Evolutionary conservation across 2,329 filamentous ascomycete species (phyloP).

Genomic region (Hypoxylon sp.): DNA sequence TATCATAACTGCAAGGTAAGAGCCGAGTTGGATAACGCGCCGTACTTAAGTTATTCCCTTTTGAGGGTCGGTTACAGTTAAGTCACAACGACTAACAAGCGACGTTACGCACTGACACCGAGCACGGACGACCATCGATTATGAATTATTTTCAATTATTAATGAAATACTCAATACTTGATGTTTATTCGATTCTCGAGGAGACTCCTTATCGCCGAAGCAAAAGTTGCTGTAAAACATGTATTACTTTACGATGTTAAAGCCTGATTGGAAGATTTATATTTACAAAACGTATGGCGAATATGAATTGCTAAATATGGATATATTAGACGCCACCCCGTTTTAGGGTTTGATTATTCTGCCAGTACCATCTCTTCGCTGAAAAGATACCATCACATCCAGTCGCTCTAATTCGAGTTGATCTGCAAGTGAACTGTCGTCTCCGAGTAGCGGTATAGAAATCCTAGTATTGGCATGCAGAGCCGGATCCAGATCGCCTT

Average conservation of each 20-base stretch:
- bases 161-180: slow-evolving; percentile 2
- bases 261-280: slow-evolving; percentile 9
- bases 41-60: slow-evolving; percentile 30
- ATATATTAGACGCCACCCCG: slow-evolving; percentile 5
- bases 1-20: slow-evolving; percentile 16
- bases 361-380: background rate
- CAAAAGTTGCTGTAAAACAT: background rate
- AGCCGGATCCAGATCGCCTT: slow-evolving; percentile 8
- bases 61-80: slow-evolving; percentile 35
- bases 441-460: background rate
- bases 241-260: background rate
- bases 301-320: background rate
- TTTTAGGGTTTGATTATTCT: background rate
- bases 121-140: slow-evolving; percentile 29
- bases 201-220: background rate
- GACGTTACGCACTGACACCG: slow-evolving; percentile 38
- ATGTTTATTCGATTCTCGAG: background rate
- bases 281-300: background rate
- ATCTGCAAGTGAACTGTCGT: slow-evolving; percentile 1
- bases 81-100: slow-evolving; percentile 28
- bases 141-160: slow-evolving; percentile 3
- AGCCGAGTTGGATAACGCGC: slow-evolving; percentile 15
- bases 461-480: background rate
- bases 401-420: background rate
- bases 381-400: slow-evolving; percentile 2